Evolutionary conservation across 176 grass and related monocot genomes (phyloP), one percentile per base, ranked within the genome.

Genomic region (Bolboschoenus planiculmis): DNA sequence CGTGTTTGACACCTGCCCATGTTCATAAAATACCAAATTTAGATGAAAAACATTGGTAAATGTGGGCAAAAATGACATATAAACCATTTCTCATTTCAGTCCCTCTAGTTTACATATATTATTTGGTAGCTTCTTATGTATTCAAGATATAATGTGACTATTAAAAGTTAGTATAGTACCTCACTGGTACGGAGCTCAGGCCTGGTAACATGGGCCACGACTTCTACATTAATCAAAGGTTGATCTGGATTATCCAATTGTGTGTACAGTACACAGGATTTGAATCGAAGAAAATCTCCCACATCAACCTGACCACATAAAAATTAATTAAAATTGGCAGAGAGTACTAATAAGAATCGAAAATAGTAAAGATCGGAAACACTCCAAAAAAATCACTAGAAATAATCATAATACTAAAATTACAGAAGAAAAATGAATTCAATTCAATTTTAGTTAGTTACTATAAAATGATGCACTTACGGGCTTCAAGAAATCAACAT

Each of bases 401-500:
- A 86, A 84, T 2, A 74, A 63, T 46, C 20, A 83, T 2, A 83
- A 68, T 21, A 62, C 9, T 51, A 26, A 15, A 42, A 56, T 18
- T 81, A 18, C 10, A 57, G 84, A 57, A 65, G 48, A 23, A 2
- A 4, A 74, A 62, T 54, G 47, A 56, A 14, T 51, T 44, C 72
- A 62, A 67, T 37, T 47, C 39, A 10, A 76, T 61, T 24, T 23
- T 11, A 48, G 20, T 6, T 68, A 81, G 35, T 13, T 84, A 61
- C 40, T 10, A 83, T 40, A 71, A 75, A 40, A 70, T 43, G 56
- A 78, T 27, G 9, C 65, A 88, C 92, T 93, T 85, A 99, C 96
- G 10, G 91, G 92, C 84, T 95, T 99, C 79, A 99, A 85, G 81
- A 99, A 99, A 85, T 99, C 96, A 42, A 99, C 93, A 83, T 95